These are phyloP conservation scores for Fusarium verticillioides DNA, from an alignment of 2,329 filamentous ascomycete species.

Conservation along the genomic window DNA sequence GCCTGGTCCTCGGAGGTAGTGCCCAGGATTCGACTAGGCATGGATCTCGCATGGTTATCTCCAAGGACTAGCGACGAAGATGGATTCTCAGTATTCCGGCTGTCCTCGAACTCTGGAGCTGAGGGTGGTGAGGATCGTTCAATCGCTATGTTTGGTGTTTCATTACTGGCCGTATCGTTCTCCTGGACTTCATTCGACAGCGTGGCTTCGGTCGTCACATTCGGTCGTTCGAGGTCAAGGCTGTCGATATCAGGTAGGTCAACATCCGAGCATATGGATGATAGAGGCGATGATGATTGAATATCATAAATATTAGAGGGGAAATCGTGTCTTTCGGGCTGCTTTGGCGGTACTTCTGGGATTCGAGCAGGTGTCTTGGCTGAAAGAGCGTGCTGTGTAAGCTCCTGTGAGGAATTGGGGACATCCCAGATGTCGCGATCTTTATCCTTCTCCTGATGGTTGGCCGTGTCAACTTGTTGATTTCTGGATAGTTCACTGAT, in stretches of 20 bases:
- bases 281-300: conserved; percentile 50
- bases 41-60: not conserved
- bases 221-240: conserved; percentile 15
- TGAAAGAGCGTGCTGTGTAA: not conserved
- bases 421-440: conserved; percentile 51
- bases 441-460: conserved; percentile 13
- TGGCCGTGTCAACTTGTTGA: not conserved
- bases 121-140: conserved; percentile 48
- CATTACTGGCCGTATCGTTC: conserved; percentile 42
- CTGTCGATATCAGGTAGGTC: conserved; percentile 38
- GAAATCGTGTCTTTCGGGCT: not conserved
- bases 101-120: conserved; percentile 41
- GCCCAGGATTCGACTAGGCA: conserved; percentile 33
- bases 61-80: not conserved
- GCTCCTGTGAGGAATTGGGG: conserved; percentile 50
- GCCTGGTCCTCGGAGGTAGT: conserved; percentile 36
- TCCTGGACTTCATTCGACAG: conserved; percentile 2
- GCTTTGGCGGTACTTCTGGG: conserved; percentile 5
- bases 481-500: not conserved
- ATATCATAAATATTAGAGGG: conserved; percentile 9
- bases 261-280: conserved; percentile 47
- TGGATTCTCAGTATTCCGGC: not conserved
- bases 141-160: conserved; percentile 53
- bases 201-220: not conserved
- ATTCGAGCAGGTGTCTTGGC: conserved; percentile 8